Base-by-base conservation (phyloP, 2,329 filamentous ascomycete genomes). In the Monosporascus sp. region DNA sequence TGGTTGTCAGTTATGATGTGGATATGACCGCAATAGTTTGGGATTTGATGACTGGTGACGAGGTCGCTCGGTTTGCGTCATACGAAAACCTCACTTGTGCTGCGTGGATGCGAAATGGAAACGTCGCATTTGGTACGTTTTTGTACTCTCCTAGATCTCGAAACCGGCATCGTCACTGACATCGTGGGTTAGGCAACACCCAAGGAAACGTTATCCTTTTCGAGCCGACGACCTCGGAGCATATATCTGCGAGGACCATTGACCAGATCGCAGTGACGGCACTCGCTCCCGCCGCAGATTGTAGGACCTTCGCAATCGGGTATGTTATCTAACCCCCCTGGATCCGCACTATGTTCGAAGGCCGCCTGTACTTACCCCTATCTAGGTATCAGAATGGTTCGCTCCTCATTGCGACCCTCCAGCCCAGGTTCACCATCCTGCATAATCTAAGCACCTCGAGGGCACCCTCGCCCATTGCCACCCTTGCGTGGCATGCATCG, bases 101-200 rank as follows among this genome's bases (percentile, higher is more conserved):
- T 38, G 80, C 89, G 14, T 99, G 94, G 91, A 97, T 99, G 92
- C 83, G 87, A 45, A 97, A 97, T 73, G 94, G 94, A 52, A 96
- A 96, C 73, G 87, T 99, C 60, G 93, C 91, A 38, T 97, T 97
- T 77, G 94, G 93, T 97, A 78, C 71, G 85, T 50, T 50, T 55
- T 50, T 55, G 46, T 56, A 59, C 50, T 62, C 55, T 38, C 24
- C 37, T 45, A 44, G 37, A 20, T 52, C 17, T 52, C 22, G 51
- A 59, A 19, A 40, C 53, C 24, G 50, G 66, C 8, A 24, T 11
- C 24, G 22, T 20, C 19, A 26, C 60, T 63, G 61, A 62, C 63
- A 63, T 49, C 48, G 41, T 5, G 53, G 6, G 41, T 47, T 54
- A 97, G 93, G 94, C 53, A 97, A 97, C 68, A 81, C 86, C 7